Conservation (phyloP, 164 flowering plant species). For the Amborella trichopoda region DNA sequence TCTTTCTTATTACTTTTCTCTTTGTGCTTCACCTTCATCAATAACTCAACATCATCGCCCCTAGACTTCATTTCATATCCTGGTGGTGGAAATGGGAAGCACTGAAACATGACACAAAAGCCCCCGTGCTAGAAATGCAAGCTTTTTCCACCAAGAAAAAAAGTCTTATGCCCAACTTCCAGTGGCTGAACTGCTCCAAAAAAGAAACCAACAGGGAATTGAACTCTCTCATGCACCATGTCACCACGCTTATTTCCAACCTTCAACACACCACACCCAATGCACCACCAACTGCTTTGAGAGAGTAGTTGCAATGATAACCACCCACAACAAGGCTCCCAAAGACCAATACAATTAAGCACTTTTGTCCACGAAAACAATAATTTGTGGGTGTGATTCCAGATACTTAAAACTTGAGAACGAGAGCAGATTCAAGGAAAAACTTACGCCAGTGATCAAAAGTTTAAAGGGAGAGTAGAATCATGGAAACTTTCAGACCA, state of each 20-base stretch:
- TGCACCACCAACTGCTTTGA: not conserved
- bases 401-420: not conserved
- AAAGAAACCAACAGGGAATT: constrained; percentile 39
- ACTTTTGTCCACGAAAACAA: too few species aligned
- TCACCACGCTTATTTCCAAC: constrained; percentile 64
- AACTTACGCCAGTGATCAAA: too few species aligned
- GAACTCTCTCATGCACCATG: constrained; percentile 83
- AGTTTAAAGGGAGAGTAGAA: too few species aligned
- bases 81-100: constrained; percentile 98
- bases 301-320: not conserved
- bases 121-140: constrained; percentile 12
- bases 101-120: constrained; percentile 87
- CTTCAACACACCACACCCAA: constrained; percentile 23
- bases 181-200: constrained; percentile 27
- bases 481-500: too few species aligned
- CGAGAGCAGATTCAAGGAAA: too few species aligned
- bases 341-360: not conserved
- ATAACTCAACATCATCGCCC: constrained; percentile 40
- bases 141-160: constrained; percentile 13
- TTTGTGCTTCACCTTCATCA: constrained; percentile 82
- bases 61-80: constrained; percentile 80
- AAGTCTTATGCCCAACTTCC: constrained; percentile 23
- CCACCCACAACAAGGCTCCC: not conserved
- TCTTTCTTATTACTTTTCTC: too few species aligned
- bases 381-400: not conserved